Percentiles rank a stretch among this genome's conserved stretches.
Conservation (phyloP, 192 early-diverging fungal species). For the Umbelopsis sp. region DNA sequence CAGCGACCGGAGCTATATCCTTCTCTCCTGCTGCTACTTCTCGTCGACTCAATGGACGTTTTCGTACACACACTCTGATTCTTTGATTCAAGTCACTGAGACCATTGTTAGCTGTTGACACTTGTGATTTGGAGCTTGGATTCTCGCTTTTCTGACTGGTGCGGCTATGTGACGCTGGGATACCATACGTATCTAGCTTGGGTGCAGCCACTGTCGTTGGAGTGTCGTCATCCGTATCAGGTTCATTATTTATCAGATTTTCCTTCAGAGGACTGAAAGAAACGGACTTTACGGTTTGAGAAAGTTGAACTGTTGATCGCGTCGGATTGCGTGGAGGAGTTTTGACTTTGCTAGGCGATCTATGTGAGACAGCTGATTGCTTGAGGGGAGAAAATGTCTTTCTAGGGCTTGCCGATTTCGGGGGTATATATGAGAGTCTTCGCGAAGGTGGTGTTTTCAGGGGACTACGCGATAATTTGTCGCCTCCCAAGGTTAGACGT, state of each 20-base stretch:
- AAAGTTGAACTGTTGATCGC: background rate
- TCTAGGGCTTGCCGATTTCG: conserved; percentile 10
- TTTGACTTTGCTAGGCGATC: conserved; percentile 18
- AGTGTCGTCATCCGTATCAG: background rate
- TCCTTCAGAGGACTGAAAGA: conserved; percentile 4
- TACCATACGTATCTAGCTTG: conserved; percentile 74
- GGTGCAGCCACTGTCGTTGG: conserved; percentile 30
- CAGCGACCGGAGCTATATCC: conserved; percentile 75
- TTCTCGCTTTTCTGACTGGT: background rate
- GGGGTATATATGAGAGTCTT: conserved; percentile 11
- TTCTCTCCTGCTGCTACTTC: conserved; percentile 75
- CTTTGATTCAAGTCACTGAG: conserved; percentile 68
- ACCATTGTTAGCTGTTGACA: conserved; percentile 19
- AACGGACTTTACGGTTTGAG: conserved; percentile 12
- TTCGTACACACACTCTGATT: conserved; percentile 97
- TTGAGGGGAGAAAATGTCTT: conserved; percentile 5
- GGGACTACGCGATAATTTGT: conserved; percentile 4
- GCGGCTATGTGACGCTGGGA: conserved; percentile 46
- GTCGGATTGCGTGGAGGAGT: conserved; percentile 14
- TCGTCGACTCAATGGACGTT: conserved; percentile 88
- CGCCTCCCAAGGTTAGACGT: conserved; percentile 11
- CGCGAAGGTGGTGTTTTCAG: conserved; percentile 20
- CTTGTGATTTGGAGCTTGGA: no score
- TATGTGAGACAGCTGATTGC: conserved; percentile 2
- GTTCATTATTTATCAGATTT: conserved; percentile 13